phyloP scores from a whole-genome alignment of 768 basidiomycete genomes.

The Phanerochaete sordida region DNA sequence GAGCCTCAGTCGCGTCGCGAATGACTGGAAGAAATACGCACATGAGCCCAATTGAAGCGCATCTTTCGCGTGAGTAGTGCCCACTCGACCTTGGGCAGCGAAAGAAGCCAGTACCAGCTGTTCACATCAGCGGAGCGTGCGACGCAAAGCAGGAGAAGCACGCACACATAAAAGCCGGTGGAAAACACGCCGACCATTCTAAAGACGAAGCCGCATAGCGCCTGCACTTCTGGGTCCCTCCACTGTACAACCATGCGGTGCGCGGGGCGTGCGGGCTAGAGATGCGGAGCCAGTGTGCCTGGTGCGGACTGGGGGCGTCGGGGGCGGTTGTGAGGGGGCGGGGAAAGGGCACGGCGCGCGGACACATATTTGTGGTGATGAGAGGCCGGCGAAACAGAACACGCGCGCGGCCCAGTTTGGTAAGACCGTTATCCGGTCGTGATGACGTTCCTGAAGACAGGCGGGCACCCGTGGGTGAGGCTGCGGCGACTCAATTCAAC shows the following conservation, averaged over 20 bases:
- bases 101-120: conserved; percentile 6
- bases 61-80: not conserved
- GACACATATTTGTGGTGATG: not conserved
- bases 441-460: not conserved
- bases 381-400: not conserved
- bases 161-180: not conserved
- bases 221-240: not conserved
- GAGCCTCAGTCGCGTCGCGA: not conserved
- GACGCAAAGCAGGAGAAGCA: not conserved
- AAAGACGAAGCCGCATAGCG: not conserved
- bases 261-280: not conserved
- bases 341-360: not conserved
- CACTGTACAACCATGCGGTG: conserved; percentile 1
- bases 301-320: not conserved
- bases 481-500: not conserved
- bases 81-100: not conserved
- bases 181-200: not conserved
- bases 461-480: too few species aligned
- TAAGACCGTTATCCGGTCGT: not conserved
- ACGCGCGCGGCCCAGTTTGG: not conserved
- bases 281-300: not conserved
- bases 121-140: not conserved
- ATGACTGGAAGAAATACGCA: not conserved
- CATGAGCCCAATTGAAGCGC: not conserved
- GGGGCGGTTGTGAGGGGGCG: not conserved